phyloP scores from a whole-genome alignment of 306 rosid species.

The Dicorynia guianensis region DNA sequence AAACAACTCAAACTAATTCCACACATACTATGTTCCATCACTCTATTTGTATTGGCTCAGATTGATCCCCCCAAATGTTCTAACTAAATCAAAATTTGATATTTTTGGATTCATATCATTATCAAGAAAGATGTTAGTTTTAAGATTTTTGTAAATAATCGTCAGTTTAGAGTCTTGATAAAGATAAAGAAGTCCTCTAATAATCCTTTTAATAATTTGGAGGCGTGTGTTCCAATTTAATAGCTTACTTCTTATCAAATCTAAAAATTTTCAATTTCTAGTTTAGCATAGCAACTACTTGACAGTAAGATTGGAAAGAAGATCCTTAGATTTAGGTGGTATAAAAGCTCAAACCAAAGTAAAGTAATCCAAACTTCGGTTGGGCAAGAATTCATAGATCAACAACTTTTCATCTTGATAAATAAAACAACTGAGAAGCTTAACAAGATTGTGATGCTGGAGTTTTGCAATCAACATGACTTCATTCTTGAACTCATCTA shows the following conservation, averaged over 20 bases:
- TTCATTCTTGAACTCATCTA: constrained; percentile 46
- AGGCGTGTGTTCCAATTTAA: constrained; percentile 56
- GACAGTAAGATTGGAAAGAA: too few species aligned
- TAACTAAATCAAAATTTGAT: constrained; percentile 49
- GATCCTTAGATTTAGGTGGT: background rate
- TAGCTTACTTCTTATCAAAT: constrained; percentile 27
- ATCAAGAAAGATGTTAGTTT: constrained; percentile 46
- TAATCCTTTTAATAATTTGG: constrained; percentile 53
- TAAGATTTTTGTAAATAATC: constrained; percentile 46
- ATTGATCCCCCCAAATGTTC: constrained; percentile 44
- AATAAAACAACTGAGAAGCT: constrained; percentile 43
- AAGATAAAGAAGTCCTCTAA: constrained; percentile 67
- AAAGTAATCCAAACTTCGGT: constrained; percentile 43
- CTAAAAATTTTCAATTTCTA: constrained; percentile 15
- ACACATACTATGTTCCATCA: constrained; percentile 47
- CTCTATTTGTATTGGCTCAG: constrained; percentile 45
- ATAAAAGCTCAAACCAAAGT: constrained; percentile 34
- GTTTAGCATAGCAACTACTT: too few species aligned
- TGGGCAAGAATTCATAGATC: constrained; percentile 48
- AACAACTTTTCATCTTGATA: constrained; percentile 48
- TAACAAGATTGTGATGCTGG: constrained; percentile 47
- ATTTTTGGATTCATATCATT: constrained; percentile 43
- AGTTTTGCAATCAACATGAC: constrained; percentile 47
- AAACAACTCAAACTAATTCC: too few species aligned
- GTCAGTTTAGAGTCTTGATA: constrained; percentile 54